Evolutionary conservation across 75 land plant species (phyloP).

Genomic region (Sequoia sempervirens): DNA sequence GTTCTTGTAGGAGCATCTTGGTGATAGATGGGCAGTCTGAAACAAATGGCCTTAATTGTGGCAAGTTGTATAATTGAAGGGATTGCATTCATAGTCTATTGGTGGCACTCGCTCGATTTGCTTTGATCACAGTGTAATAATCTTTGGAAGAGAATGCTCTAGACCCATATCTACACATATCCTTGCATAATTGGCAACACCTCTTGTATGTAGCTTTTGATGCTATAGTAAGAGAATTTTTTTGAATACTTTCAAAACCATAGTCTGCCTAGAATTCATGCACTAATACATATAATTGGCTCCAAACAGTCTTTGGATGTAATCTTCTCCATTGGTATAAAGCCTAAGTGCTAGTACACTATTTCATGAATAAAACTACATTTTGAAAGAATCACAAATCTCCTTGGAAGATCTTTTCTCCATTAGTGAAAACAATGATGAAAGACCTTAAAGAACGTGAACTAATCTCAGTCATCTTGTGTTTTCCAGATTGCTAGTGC

Average conservation of each 20-base stretch:
- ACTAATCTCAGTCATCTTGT: no score
- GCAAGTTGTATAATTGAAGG: background rate
- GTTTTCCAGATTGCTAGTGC: background rate
- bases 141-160: background rate
- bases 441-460: background rate
- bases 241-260: background rate
- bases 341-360: no score
- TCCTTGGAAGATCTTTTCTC: background rate
- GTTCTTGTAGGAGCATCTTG: background rate
- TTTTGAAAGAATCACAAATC: background rate
- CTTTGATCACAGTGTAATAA: background rate
- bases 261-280: background rate
- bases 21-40: background rate
- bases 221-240: background rate
- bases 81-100: background rate
- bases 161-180: background rate
- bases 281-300: background rate
- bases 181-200: background rate
- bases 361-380: background rate
- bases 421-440: background rate
- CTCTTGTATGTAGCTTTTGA: background rate
- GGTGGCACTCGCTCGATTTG: background rate
- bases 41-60: no score
- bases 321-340: no score
- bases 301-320: background rate